Evolutionary conservation across 2,329 filamentous ascomycete genomes (phyloP).

Genomic region (Penicillium sp.): DNA sequence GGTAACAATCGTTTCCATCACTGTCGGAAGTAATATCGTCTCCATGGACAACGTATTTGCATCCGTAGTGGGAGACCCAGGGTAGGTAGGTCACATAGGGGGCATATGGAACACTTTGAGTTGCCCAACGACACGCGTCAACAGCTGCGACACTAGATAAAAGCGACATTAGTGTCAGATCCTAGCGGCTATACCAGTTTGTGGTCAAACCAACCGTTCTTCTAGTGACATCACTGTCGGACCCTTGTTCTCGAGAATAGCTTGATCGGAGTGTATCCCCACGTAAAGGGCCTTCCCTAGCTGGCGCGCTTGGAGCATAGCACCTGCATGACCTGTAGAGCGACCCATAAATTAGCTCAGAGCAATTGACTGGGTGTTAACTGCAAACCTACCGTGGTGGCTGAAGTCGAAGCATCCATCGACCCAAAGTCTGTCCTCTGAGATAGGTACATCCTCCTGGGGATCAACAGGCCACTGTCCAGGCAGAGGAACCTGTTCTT

Average conservation of each 20-base stretch:
- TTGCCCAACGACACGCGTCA: conserved; percentile 93
- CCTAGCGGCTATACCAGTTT: not conserved
- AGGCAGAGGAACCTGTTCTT: conserved; percentile 47
- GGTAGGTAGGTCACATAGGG: conserved; percentile 92
- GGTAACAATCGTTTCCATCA: conserved; percentile 92
- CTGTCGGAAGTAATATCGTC: conserved; percentile 97
- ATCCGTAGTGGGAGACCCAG: conserved; percentile 95
- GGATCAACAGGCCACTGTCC: conserved; percentile 65
- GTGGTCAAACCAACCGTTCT: conserved; percentile 63
- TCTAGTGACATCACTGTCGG: conserved; percentile 93
- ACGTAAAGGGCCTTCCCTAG: conserved; percentile 85
- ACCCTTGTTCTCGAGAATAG: conserved; percentile 94
- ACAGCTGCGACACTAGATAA: conserved; percentile 72
- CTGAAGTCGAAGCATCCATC: conserved; percentile 99
- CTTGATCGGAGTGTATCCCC: conserved; percentile 92
- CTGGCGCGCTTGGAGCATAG: conserved; percentile 92
- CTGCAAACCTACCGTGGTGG: conserved; percentile 70
- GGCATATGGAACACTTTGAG: conserved; percentile 75
- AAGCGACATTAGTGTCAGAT: not conserved
- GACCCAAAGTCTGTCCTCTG: conserved; percentile 83
- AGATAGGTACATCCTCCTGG: conserved; percentile 57
- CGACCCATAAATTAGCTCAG: conserved; percentile 4
- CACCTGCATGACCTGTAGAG: conserved; percentile 78
- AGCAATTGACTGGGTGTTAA: conserved; percentile 4
- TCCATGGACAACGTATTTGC: conserved; percentile 91